Evolutionary conservation across 1,139 yeast species (phyloP), one percentile per base, ranked within the genome.

Genomic region (Geotrichum fermentans): DNA sequence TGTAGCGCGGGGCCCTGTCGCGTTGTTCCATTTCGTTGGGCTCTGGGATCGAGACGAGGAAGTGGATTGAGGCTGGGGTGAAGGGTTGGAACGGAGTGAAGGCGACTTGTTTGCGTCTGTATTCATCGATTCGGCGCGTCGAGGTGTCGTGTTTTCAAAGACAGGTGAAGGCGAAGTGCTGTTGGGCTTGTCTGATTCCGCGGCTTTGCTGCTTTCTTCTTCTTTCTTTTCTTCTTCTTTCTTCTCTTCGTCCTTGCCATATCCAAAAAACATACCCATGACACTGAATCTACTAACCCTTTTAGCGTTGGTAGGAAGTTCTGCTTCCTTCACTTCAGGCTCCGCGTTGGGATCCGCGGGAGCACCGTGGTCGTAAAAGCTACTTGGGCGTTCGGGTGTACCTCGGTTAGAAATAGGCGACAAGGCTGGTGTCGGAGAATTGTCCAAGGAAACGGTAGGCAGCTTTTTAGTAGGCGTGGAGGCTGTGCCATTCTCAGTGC

Each of bases 261-360:
- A 37, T 7, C 47, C 47, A 26, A 42, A 42, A 13, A 47, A 32
- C 39, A 43, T 22, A 6, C 47, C 43, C 46, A 47, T 38, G 28
- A 42, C 40, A 30, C 50, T 39, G 26, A 47, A 42, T 26, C 46
- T 20, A 33, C 38, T 47, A 8, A 13, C 33, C 22, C 40, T 45
- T 20, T 24, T 13, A 7, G 41, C 28, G 3, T 24, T 26, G 13
- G 6, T 22, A 3, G 47, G 40, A n/a, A 33, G 49, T 2, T n/a
- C 7, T 37, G 47, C 35, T 17, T 40, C 43, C 16, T 17, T 28
- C 36, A 28, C 34, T 21, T 16, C 8, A 6, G 28, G 28, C n/a
- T n/a, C n/a, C 28, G 28, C 28, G 28, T 24, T 24, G 28, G 28
- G 28, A 10, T 24, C 28, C 10, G 6, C 28, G 28, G 28, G 28